Conservation (phyloP, 1,284 basidiomycete genomes). For the Kwoniella shivajii region DNA sequence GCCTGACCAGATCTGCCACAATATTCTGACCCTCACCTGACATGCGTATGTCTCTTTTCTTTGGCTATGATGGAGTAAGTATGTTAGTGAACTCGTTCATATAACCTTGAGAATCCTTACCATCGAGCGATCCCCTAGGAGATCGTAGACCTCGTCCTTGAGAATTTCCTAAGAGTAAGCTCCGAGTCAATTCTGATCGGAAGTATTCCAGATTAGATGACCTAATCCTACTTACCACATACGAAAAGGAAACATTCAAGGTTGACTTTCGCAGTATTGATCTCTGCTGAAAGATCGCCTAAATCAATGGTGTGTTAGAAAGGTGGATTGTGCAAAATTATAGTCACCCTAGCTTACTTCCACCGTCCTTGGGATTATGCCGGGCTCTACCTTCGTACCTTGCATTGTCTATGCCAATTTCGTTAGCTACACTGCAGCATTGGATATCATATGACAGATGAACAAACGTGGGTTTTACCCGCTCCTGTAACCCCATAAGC, state of each 20-base stretch:
- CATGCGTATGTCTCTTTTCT: slow-evolving; percentile 76
- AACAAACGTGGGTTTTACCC: slow-evolving; percentile 45
- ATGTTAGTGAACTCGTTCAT: background rate
- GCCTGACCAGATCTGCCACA: slow-evolving; percentile 66
- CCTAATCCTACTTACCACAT: slow-evolving; percentile 57
- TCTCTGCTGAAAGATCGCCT: slow-evolving; percentile 62
- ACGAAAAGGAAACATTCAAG: slow-evolving; percentile 63
- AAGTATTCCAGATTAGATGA: background rate
- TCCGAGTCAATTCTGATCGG: background rate
- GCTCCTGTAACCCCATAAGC: slow-evolving; percentile 45
- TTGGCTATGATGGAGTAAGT: slow-evolving; percentile 58
- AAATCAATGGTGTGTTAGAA: background rate
- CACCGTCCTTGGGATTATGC: slow-evolving; percentile 76
- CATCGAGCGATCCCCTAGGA: slow-evolving; percentile 57
- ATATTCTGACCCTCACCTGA: slow-evolving; percentile 73
- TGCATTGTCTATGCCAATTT: slow-evolving; percentile 68
- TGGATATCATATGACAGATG: background rate
- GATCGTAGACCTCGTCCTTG: slow-evolving; percentile 80
- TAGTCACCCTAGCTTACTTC: slow-evolving; percentile 55
- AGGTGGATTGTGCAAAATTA: background rate
- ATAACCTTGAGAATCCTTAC: slow-evolving; percentile 53
- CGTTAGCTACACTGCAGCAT: background rate
- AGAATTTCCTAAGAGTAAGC: slow-evolving; percentile 64
- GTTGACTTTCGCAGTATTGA: slow-evolving; percentile 51
- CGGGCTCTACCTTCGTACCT: slow-evolving; percentile 66